A percentile compares a stretch with the other conserved stretches of the same genome.
These are phyloP conservation scores for Microbotryum intermedium DNA, from an alignment of 1,284 basidiomycete genomes.

Conservation along the genomic window DNA sequence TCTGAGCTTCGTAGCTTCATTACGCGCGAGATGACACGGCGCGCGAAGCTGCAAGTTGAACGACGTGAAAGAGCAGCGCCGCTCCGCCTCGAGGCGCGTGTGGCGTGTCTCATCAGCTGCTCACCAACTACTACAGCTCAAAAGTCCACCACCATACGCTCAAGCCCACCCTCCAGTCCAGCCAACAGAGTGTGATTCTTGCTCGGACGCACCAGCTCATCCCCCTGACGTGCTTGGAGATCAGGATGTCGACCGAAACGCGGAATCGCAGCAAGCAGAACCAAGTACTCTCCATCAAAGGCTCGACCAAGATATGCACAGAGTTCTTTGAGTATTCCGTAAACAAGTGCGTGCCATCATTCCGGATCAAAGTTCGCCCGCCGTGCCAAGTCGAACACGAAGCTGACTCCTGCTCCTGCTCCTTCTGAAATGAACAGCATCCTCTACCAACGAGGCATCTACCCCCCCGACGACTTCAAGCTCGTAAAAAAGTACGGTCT, in stretches of 20 bases:
- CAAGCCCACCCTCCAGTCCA: too few relatives aligned
- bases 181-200: too few relatives aligned
- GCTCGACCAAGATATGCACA: conserved; percentile 87
- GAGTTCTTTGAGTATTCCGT: conserved; percentile 99
- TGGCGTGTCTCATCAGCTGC: neutral
- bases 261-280: conserved; percentile 22
- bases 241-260: conserved; percentile 27
- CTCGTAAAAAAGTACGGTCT: conserved; percentile 97
- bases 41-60: neutral
- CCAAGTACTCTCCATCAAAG: conserved; percentile 68
- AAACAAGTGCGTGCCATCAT: conserved; percentile 59
- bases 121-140: neutral
- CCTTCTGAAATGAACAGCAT: conserved; percentile 62
- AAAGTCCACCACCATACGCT: too few relatives aligned
- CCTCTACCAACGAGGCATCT: conserved; percentile 92
- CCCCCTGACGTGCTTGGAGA: too few relatives aligned
- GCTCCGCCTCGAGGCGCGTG: neutral
- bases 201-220: too few relatives aligned
- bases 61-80: neutral
- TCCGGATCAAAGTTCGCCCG: neutral
- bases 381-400: neutral
- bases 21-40: too few relatives aligned
- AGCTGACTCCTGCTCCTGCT: too few relatives aligned
- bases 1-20: too few relatives aligned
- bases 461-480: conserved; percentile 96